Base-by-base conservation (phyloP, 208 protist species). In the Leishmania tarentolae region DNA sequence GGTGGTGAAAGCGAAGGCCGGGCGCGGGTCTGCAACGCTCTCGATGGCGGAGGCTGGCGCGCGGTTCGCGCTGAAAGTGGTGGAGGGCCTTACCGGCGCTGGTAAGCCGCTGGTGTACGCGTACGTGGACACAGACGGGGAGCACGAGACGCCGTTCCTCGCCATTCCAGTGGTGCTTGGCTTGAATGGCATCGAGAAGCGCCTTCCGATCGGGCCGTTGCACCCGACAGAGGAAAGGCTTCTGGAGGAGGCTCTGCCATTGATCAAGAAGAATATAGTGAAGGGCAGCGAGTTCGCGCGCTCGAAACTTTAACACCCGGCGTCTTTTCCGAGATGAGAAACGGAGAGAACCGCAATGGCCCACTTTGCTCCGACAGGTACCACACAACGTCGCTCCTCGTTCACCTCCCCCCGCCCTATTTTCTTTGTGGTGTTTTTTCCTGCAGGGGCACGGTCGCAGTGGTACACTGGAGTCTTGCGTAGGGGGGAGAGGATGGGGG, bases 1-100 rank as follows among this genome's bases (percentile, higher is more conserved):
- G 88, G 98, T 99, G 46, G 98, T 99, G 75, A 91, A 99, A 89
- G 98, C 98, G 68, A 99, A 99, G 94, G 95, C 94, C 0, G 98
- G 98, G 77, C 86, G 90, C 31, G 98, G 98, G n/a, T 98, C 95
- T 47, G 98, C 98, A 47, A 99, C 98, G 44, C 96, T 99, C 56
- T 99, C 98, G 75, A 99, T 99, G 98, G 98, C 98, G 8, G 94
- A 96, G 79, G 98, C 98, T 28, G 94, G 89, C 53, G 88, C 91
- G 50, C 91, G 92, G 69, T 98, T 96, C 66, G 81, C 87, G 70
- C 84, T 96, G 75, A 87, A 86, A 76, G 90, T 95, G 59, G 91
- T 95, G 53, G 80, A 92, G 77, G 94, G 79, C 44, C 75, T 98
- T 74, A 91, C 82, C 73, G 94, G 94, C 59, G 83, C 86, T 57